Evolutionary conservation across 495 filamentous ascomycete genomes (phyloP), one percentile per base, ranked within the genome.

Genomic region (Penicillium pancosmium): DNA sequence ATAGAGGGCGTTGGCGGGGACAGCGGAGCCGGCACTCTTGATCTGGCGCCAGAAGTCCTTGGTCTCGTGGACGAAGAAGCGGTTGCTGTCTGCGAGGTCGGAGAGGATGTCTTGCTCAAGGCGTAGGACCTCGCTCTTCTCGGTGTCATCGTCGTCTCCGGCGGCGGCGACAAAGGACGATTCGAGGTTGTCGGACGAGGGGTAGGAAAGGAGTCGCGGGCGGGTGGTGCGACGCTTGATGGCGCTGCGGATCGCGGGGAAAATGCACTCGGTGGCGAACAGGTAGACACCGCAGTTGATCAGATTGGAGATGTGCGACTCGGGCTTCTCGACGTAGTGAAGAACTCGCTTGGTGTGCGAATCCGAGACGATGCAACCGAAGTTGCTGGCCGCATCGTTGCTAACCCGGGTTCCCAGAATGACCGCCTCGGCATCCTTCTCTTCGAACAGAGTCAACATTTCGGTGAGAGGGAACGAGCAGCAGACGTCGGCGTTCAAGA

Each of bases 31-130:
- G 50, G 94, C 94, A 5, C 95, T 96, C 84, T 99, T 99, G 83
- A 99, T 98, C 82, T 99, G 94, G 55, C 94, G 93, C 94, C 94
- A 99, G 78, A 99, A 99, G 69, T 97, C 94, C 78, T 96, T 96
- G 46, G 94, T 98, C 77, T 99, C 94, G 73, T 96, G 89, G 18
- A 98, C 95, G 74, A 91, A 99, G 82, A 99, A 99, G 69, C 94
- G 92, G 72, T 95, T 93, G 84, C 86, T 96, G 78, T 99, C 94
- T 36, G 94, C 93, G 64, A 99, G 86, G 66, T 97, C 93, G 52
- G 92, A 89, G 40, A 99, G 86, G 59, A 99, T 97, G 69, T 99
- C 94, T 73, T 99, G 94, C 79, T 99, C 94, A 50, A 99, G 82
- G 36, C 94, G 91, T 55, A 99, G 88, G 25, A 96, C 91, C 61